Evolutionary conservation across 208 protist species (phyloP).

Genomic region (Lotmaria passim): DNA sequence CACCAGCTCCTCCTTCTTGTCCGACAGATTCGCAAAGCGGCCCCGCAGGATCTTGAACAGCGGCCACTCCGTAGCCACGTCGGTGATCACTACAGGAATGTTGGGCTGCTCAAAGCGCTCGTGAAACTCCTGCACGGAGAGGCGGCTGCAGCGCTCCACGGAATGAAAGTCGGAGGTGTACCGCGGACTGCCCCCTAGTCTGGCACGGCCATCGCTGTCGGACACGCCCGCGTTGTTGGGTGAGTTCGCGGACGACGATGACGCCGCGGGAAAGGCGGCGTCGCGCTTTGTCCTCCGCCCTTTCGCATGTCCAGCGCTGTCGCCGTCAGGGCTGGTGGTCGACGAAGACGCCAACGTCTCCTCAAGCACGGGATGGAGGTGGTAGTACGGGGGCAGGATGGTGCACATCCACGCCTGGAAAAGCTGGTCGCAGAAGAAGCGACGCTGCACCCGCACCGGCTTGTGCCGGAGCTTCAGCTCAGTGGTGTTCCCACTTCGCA

Average conservation of each 20-base stretch:
- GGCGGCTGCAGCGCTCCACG: conserved; percentile 55
- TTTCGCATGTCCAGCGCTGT: conserved; percentile 1
- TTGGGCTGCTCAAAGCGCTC: conserved; percentile 67
- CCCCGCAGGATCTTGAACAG: conserved; percentile 74
- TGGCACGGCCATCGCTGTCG: neutral
- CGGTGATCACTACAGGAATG: conserved; percentile 77
- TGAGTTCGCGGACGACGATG: neutral
- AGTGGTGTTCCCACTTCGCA: neutral
- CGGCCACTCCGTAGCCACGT: conserved; percentile 85
- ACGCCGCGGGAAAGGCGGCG: conserved; percentile 22
- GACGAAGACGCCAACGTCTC: conserved; percentile 1
- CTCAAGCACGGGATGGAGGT: conserved; percentile 41
- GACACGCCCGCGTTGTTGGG: neutral
- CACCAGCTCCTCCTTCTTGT: conserved; percentile 55
- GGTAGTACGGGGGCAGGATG: conserved; percentile 78
- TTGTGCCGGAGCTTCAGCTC: conserved; percentile 31
- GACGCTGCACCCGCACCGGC: conserved; percentile 62
- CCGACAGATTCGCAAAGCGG: conserved; percentile 65
- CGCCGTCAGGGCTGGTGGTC: neutral
- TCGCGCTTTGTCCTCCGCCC: conserved; percentile 16
- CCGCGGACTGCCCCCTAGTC: conserved; percentile 14
- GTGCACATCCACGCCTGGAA: conserved; percentile 92
- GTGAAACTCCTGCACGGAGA: conserved; percentile 75
- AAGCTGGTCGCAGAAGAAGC: conserved; percentile 82
- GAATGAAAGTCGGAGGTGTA: conserved; percentile 74